Evolutionary conservation across 805 yeast genomes (phyloP).

Genomic region (Nakazawaea siamensis): DNA sequence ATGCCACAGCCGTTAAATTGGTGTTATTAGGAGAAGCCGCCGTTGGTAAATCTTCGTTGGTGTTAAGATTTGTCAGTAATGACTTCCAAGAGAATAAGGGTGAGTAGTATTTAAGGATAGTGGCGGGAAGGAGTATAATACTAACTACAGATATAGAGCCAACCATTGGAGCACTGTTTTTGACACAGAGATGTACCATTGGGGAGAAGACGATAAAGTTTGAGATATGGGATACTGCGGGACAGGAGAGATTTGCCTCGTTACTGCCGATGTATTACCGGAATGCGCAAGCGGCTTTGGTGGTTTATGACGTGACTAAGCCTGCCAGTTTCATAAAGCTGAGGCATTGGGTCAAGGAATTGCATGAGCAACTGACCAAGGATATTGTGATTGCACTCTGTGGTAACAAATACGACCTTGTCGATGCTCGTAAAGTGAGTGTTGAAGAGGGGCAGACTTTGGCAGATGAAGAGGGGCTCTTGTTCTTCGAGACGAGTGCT

Average conservation of each 20-base stretch:
- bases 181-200: constrained; percentile 88
- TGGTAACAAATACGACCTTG: constrained; percentile 85
- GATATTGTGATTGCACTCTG: constrained; percentile 89
- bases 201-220: constrained; percentile 83
- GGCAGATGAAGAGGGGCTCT: constrained; percentile 84
- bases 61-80: constrained; percentile 84
- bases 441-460: constrained; percentile 78
- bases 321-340: constrained; percentile 94
- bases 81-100: constrained; percentile 92
- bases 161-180: constrained; percentile 95
- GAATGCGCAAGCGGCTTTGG: constrained; percentile 94
- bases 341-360: constrained; percentile 95
- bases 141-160: constrained; percentile 46
- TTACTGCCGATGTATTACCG: constrained; percentile 97
- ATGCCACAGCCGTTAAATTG: constrained; percentile 69
- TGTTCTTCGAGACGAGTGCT: constrained; percentile 93
- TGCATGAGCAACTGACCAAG: constrained; percentile 91
- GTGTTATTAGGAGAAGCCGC: constrained; percentile 97
- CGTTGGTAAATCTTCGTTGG: constrained; percentile 92
- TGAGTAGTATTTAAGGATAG: constrained; percentile 12
- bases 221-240: constrained; percentile 97
- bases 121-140: not conserved
- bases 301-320: constrained; percentile 91
- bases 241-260: constrained; percentile 94
- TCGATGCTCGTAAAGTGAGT: constrained; percentile 68